Evolutionary conservation across 371 early-diverging fungal species (phyloP), one percentile per base, ranked within the genome.

Genomic region (Zancudomyces culisetae): DNA sequence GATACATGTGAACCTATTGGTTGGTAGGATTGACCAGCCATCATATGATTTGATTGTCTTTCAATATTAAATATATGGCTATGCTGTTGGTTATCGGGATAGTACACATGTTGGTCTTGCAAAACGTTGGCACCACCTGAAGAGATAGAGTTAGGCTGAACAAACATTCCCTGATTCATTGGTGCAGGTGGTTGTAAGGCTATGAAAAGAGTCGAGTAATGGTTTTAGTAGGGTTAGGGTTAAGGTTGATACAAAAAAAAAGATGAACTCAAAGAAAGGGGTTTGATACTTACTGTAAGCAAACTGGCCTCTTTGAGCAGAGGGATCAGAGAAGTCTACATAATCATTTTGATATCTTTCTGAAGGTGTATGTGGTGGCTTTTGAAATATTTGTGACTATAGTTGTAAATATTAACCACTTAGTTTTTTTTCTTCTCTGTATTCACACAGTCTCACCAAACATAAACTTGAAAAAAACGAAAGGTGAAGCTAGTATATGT

Each of bases 61-160:
- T 51, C 43, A 21, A 42, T 6, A 48, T 26, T 48, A 29, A 48
- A 48, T 4, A 48, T 24, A 4, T 24, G 23, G 10, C 48, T 27
- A 6, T 48, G 24, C 20, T 20, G 21, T 8, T 24, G 29, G 48
- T 48, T 24, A 10, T 6, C 29, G n/a, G 48, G 27, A n/a, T 48
- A 48, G 26, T 48, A 48, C 20, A 48, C 13, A n/a, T n/a, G 27
- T 10, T 24, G 27, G 18, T 48, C 48, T 10, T 48, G 48, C 4
- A 48, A 1, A 40, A 42, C 12, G 58, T 59, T 2, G 64, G 49
- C 20, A 53, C 53, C 0, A 62, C 57, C 8, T 52, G 64, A 2
- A 59, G 63, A 13, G 64, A 56, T 20, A 45, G 51, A 15, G 56
- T 46, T 27, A 55, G 64, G 21, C 52, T 48, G 48, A 29, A n/a